Conservation (phyloP, 2,329 filamentous ascomycete genomes). For the Trichoderma asperellum region DNA sequence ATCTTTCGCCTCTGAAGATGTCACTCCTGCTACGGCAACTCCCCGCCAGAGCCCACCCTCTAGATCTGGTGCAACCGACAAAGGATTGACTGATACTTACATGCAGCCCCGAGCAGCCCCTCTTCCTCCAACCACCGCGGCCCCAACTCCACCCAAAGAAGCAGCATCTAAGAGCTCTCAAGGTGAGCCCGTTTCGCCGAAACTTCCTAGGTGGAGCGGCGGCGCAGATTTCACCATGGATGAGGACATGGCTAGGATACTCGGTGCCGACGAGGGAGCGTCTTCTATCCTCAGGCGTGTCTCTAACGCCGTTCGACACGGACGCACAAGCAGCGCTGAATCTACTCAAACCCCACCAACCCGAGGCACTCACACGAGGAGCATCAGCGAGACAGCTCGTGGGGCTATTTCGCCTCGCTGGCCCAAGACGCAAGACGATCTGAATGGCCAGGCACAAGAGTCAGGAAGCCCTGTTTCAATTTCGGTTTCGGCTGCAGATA, state of each 20-base stretch:
- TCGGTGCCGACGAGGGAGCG: slow-evolving; percentile 75
- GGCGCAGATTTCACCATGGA: slow-evolving; percentile 92
- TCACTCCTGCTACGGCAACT: slow-evolving; percentile 31
- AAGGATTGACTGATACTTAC: slow-evolving; percentile 53
- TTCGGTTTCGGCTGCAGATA: slow-evolving; percentile 65
- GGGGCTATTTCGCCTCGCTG: slow-evolving; percentile 68
- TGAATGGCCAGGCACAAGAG: slow-evolving; percentile 56
- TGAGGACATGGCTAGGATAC: slow-evolving; percentile 89
- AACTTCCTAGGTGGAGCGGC: slow-evolving; percentile 73
- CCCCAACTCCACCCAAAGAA: slow-evolving; percentile 51
- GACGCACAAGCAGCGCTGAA: slow-evolving; percentile 81
- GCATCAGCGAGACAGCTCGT: slow-evolving; percentile 69
- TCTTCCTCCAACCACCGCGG: slow-evolving; percentile 48
- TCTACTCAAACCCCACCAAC: slow-evolving; percentile 46
- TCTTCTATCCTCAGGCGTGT: slow-evolving; percentile 84
- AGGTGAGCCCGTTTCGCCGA: slow-evolving; percentile 59
- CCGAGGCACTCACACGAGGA: slow-evolving; percentile 59
- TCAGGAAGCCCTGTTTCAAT: slow-evolving; percentile 74
- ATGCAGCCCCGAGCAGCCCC: slow-evolving; percentile 63
- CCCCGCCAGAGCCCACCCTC: slow-evolving; percentile 33
- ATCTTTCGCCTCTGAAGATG: slow-evolving; percentile 34
- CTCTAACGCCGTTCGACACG: slow-evolving; percentile 92
- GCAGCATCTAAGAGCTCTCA: slow-evolving; percentile 48
- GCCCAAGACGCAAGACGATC: slow-evolving; percentile 69
- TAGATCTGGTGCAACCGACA: slow-evolving; percentile 34